Evolutionary conservation across 192 early-diverging fungal genomes (phyloP), one percentile per base, ranked within the genome.

Genomic region (Rhizophagus sp.): DNA sequence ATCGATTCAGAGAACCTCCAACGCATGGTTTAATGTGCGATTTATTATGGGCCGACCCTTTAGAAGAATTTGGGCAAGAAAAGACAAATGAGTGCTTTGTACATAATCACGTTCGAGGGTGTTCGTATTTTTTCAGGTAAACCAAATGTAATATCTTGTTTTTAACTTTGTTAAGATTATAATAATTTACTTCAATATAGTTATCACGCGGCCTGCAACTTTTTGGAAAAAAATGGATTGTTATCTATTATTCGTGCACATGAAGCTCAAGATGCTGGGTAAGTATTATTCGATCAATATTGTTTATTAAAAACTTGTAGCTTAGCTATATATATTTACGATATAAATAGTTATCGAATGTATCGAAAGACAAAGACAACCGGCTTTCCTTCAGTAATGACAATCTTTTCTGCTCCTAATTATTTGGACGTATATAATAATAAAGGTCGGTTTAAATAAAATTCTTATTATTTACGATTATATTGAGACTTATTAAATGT

Each of bases 381-480:
- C 8, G 95, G 94, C 4, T 98, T 98, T 80, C 97, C 97, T 15
- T 94, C 96, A 6, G 96, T 98, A 4, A 98, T 98, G 85, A 98
- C 97, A 13, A 96, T 99, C 62, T 99, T 99, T 81, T 97, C 96
- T 25, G 97, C 97, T 66, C 97, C 97, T 64, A 99, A 99, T 85
- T 99, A 99, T 83, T 89, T 99, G 49, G 97, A 98, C 82, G 94
- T 98, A 12, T 99, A 99, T 86, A 97, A 97, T 87, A 99, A 99
- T 89, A 99, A 99, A 87, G 84, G 84, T 85, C 70, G 52, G 62
- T 87, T 25, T 49, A 68, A 19, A 61, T 52, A 5, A 69, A 13
- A 61, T 47, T 24, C 33, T 41, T 52, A 62, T 24, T n/a, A 24
- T 17, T 41, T 39, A 36, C 36, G 5, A 22, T 39, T 2, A 41